Conservation (phyloP, 2,329 filamentous ascomycete species). For the Talaromyces sp. region DNA sequence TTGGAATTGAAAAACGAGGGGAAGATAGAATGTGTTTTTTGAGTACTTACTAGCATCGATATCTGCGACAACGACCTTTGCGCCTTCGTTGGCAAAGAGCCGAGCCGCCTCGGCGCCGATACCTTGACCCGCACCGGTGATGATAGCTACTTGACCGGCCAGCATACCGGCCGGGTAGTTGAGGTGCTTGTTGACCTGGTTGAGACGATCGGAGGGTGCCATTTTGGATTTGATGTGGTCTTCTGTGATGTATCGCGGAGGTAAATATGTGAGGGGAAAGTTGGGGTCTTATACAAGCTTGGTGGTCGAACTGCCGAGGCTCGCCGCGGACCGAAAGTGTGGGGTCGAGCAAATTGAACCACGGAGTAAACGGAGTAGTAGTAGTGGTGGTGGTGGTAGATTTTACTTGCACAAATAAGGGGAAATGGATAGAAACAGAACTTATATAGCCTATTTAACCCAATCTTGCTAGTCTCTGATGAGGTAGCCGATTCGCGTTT, state of each 20-base stretch:
- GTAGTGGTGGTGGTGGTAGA: not conserved
- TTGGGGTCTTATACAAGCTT: conserved; percentile 19
- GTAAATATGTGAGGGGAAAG: conserved; percentile 1
- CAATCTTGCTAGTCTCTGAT: conserved; percentile 8
- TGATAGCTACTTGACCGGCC: conserved; percentile 78
- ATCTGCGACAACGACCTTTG: conserved; percentile 80
- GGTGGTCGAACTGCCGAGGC: conserved; percentile 25
- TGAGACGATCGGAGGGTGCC: conserved; percentile 59
- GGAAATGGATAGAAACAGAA: too few species aligned
- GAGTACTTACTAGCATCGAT: conserved; percentile 67
- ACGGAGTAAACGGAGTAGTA: not conserved
- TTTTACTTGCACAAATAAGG: not conserved
- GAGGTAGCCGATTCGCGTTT: conserved; percentile 17
- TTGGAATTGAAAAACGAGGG: not conserved
- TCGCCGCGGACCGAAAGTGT: conserved; percentile 25
- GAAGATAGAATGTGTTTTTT: conserved; percentile 8
- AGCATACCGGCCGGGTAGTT: conserved; percentile 82
- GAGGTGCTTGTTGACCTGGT: conserved; percentile 75
- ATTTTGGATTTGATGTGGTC: conserved; percentile 26
- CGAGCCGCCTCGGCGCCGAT: conserved; percentile 84
- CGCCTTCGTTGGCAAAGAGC: conserved; percentile 84
- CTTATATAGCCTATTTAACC: conserved; percentile 10
- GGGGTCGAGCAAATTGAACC: conserved; percentile 14
- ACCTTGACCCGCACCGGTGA: conserved; percentile 83
- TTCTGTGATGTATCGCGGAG: not conserved